Evolutionary conservation across 2,329 filamentous ascomycete species (phyloP).

Genomic region (Phialophora tarda): DNA sequence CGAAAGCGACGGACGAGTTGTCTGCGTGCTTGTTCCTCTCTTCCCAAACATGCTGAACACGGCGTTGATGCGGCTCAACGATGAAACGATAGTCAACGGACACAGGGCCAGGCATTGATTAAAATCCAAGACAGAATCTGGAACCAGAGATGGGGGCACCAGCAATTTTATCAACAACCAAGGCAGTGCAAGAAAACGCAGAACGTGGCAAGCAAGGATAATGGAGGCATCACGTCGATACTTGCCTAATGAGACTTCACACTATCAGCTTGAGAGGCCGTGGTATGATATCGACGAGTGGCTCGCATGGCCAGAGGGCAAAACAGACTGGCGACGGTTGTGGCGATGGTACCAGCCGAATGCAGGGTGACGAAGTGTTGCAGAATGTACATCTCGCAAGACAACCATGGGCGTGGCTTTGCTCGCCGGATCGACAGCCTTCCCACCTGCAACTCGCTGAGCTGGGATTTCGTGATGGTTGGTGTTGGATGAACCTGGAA

Average conservation of each 20-base stretch:
- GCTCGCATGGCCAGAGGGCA: background rate
- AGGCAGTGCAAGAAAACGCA: background rate
- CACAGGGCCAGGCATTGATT: background rate
- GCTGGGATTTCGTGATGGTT: constrained; percentile 24
- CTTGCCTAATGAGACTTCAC: constrained; percentile 3
- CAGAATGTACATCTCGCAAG: background rate
- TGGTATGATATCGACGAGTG: constrained; percentile 5
- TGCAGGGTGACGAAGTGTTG: constrained; percentile 25
- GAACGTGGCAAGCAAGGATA: constrained; percentile 6
- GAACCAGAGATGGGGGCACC: background rate
- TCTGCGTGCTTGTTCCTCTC: constrained; percentile 4
- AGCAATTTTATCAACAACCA: constrained; percentile 6
- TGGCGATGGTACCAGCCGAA: background rate
- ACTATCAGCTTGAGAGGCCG: background rate
- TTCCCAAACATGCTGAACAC: constrained; percentile 17
- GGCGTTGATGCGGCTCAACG: background rate
- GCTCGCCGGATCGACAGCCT: constrained; percentile 21
- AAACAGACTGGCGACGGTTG: background rate
- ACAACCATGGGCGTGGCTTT: background rate
- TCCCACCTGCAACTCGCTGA: constrained; percentile 14
- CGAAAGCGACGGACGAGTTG: constrained; percentile 25
- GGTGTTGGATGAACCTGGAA: constrained; percentile 18
- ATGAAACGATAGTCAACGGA: background rate
- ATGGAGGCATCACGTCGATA: constrained; percentile 4
- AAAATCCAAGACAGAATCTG: background rate